These are phyloP conservation scores for Apophysomyces sp. DNA, from an alignment of 371 early-diverging fungal genomes.

Conservation along the genomic window DNA sequence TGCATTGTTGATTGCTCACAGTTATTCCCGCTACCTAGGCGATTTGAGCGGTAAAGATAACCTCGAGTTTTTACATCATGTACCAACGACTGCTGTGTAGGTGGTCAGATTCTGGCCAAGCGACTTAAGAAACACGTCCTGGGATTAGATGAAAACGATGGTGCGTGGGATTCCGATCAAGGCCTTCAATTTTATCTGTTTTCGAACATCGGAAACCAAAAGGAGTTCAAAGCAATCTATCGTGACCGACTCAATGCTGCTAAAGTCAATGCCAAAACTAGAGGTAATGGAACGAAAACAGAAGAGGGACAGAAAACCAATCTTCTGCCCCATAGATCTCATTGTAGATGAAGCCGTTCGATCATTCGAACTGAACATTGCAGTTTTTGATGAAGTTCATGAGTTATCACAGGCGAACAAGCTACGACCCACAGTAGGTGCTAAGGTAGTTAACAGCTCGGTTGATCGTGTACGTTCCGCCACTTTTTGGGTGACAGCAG, in stretches of 20 bases:
- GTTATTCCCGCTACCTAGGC: constrained; percentile 64
- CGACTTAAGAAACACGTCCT: constrained; percentile 53
- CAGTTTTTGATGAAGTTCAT: constrained; percentile 48
- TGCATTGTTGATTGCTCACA: constrained; percentile 56
- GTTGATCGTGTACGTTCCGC: not conserved
- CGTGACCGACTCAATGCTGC: constrained; percentile 54
- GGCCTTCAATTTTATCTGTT: constrained; percentile 57
- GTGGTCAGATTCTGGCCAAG: constrained; percentile 62
- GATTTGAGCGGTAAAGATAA: constrained; percentile 49
- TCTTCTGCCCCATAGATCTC: constrained; percentile 12
- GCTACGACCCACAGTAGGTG: constrained; percentile 15
- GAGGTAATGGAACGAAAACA: constrained; percentile 22
- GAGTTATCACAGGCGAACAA: constrained; percentile 29
- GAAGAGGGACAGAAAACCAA: not conserved
- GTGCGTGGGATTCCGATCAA: constrained; percentile 40
- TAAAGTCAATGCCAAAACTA: constrained; percentile 25
- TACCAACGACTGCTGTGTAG: constrained; percentile 10
- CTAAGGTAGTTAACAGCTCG: not conserved
- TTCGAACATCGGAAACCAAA: constrained; percentile 47
- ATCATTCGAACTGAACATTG: constrained; percentile 49
- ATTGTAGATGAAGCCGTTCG: constrained; percentile 42
- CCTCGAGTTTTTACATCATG: not conserved
- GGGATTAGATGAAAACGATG: constrained; percentile 29
- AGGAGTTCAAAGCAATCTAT: constrained; percentile 59
- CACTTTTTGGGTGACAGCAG: not conserved